Base-by-base conservation (phyloP, 768 basidiomycete genomes). In the Tremella yokohamensis region DNA sequence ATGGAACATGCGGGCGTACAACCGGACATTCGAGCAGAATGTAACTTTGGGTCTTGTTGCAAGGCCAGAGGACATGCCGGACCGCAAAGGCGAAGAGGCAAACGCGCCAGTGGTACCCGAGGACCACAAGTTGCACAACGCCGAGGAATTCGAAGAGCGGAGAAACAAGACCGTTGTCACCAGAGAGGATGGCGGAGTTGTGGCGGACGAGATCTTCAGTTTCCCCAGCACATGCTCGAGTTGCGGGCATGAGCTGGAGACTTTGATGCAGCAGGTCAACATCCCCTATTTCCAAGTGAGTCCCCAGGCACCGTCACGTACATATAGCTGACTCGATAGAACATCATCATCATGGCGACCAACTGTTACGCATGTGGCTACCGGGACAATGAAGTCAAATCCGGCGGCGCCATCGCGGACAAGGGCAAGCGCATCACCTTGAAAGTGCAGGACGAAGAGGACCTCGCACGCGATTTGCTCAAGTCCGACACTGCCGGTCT, bases 401-500 rank as follows among this genome's bases (percentile, higher is more conserved):
- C 90, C 4, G 90, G 94, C 19, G 79, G 85, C 1, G 92, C 93
- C 0, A 89, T 97, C 57, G 89, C 94, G 2, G 83, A 83, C 3
- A 81, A 87, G 69, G 96, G 94, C 16, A 93, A 89, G 76, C 83
- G 81, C 57, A 90, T 97, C 63, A 89, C 82, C 0, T 81, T 99
- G 54, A 90, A 87, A 74, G 91, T 96, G 3, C 87, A 92, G 66
- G 93, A 98, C 73, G 79, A 83, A 15, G 94, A 99, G 51, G 96
- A 98, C 78, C 81, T 98, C 8, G 85, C 86, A 64, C 82, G 96
- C 55, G 96, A 99, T 76, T 84, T 99, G 63, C 82, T 98, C 25
- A 98, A 99, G 91, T 94, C 91, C 70, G 94, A 99, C 71, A 91
- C 89, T 0, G 88, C 88, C 16, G 91, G 91, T 16, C 80, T 99